Base-by-base conservation (phyloP, 371 early-diverging fungal species). In the Mortierella sp. region DNA sequence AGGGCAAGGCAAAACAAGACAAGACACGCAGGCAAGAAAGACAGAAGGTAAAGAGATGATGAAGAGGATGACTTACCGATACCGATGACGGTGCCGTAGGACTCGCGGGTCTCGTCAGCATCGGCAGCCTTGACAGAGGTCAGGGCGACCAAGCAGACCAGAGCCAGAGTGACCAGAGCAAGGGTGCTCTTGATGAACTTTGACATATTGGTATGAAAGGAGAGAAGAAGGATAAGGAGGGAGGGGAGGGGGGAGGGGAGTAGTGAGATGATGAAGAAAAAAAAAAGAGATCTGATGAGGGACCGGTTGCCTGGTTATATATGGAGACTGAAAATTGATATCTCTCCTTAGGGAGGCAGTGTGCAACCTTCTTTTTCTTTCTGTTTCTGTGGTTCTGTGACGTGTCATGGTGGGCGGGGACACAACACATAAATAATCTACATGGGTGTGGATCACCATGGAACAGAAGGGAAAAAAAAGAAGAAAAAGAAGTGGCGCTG, bases 41-140 rank as follows among this genome's bases (percentile, higher is more conserved):
- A 13, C 19, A 44, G 19, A n/a, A 40, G 53, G 50, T 7, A 44
- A 41, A 50, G 52, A 24, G 22, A 40, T 34, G 7, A 4, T 37
- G n/a, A n/a, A n/a, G n/a, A n/a, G 19, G 52, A 22, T 34, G 19
- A 80, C 80, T 76, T 80, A 80, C 80, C 80, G 76, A 97, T 97
- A 84, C 98, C 98, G 80, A 97, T 94, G 61, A 95, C 94, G 80
- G 87, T 87, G 72, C 95, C 95, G 67, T 72, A 80, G 55, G 70
- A 29, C 55, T 76, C 73, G 70, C 79, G 74, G 41, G 70, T 63
- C 67, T 80, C 76, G 72, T 80, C 80, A 44, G 53, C 45, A 37
- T 68, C 71, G 68, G 71, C 68, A 48, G 80, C 80, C 70, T 76
- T 76, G 80, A 76, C 80, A 68, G 80, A 73, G 64, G 80, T 66